Evolutionary conservation across 2,329 filamentous ascomycete genomes (phyloP).

Genomic region (Penicillium sp.): DNA sequence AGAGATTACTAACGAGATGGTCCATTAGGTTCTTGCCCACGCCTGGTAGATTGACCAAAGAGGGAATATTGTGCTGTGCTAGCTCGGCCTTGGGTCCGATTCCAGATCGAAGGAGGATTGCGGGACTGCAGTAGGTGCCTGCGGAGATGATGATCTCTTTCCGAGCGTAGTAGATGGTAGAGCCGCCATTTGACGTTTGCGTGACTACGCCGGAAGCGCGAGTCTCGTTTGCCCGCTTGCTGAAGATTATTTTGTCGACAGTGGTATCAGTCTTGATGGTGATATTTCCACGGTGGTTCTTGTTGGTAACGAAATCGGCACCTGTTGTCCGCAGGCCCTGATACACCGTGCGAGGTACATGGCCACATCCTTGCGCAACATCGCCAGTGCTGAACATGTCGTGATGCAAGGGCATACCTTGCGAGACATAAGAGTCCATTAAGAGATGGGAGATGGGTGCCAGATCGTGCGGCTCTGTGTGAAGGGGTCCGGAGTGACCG

Average conservation of each 20-base stretch:
- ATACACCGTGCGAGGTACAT: conserved; percentile 54
- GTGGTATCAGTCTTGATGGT: conserved; percentile 50
- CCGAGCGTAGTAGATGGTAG: conserved; percentile 39
- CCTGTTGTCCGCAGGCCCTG: conserved; percentile 55
- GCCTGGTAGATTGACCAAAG: conserved; percentile 49
- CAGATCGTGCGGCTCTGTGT: conserved; percentile 59
- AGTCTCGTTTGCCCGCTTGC: conserved; percentile 35
- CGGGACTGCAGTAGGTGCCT: conserved; percentile 53
- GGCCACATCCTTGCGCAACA: conserved; percentile 56
- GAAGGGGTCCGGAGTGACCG: conserved; percentile 53
- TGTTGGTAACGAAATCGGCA: conserved; percentile 54
- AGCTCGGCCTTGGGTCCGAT: conserved; percentile 51
- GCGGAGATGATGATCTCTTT: conserved; percentile 53
- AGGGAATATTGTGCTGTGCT: conserved; percentile 44
- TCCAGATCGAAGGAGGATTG: conserved; percentile 56
- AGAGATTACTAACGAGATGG: conserved; percentile 45
- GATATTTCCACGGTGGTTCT: conserved; percentile 48
- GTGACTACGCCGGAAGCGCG: conserved; percentile 43
- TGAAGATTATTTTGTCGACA: conserved; percentile 56
- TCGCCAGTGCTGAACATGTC: conserved; percentile 61
- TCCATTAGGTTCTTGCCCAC: conserved; percentile 57
- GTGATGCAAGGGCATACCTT: conserved; percentile 55
- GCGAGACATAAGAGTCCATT: conserved; percentile 55
- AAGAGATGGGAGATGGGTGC: conserved; percentile 59
- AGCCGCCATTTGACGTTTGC: conserved; percentile 34